Percentiles rank a stretch among this genome's conserved stretches.
phyloP scores from a whole-genome alignment of 1,284 basidiomycete genomes.

The Coniferiporia sulphurascens region DNA sequence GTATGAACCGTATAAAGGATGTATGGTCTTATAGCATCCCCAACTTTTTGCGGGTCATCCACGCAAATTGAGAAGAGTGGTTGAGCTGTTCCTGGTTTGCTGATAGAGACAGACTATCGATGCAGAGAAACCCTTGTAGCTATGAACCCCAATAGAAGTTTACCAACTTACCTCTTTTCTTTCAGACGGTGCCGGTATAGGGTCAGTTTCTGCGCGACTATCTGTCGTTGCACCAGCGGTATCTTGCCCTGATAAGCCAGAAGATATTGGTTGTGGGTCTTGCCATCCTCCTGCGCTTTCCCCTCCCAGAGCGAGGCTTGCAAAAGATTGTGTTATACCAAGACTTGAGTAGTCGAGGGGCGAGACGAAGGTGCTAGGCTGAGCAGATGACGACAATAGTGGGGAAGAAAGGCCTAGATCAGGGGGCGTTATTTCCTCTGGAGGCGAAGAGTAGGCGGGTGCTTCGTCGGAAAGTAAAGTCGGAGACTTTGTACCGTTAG shows the following conservation, averaged over 20 bases:
- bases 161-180: background rate
- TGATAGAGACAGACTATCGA: background rate
- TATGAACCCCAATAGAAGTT: background rate
- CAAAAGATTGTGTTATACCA: slow-evolving; percentile 43
- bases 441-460: background rate
- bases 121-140: no score
- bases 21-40: slow-evolving; percentile 86
- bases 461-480: background rate
- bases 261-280: slow-evolving; percentile 18
- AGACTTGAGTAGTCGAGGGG: slow-evolving; percentile 47
- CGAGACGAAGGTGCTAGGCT: slow-evolving; percentile 36
- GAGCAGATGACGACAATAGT: slow-evolving; percentile 20
- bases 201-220: background rate
- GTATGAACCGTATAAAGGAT: slow-evolving; percentile 95
- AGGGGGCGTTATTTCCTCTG: background rate
- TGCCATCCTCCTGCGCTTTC: slow-evolving; percentile 58
- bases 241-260: background rate
- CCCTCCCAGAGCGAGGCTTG: slow-evolving; percentile 57
- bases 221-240: background rate
- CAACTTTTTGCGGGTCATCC: slow-evolving; percentile 90
- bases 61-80: slow-evolving; percentile 78
- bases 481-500: background rate
- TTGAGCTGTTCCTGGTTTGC: slow-evolving; percentile 25
- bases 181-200: background rate
- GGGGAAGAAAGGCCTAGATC: background rate